phyloP scores from a whole-genome alignment of 345 rosid species.

The Kandelia obovata region DNA sequence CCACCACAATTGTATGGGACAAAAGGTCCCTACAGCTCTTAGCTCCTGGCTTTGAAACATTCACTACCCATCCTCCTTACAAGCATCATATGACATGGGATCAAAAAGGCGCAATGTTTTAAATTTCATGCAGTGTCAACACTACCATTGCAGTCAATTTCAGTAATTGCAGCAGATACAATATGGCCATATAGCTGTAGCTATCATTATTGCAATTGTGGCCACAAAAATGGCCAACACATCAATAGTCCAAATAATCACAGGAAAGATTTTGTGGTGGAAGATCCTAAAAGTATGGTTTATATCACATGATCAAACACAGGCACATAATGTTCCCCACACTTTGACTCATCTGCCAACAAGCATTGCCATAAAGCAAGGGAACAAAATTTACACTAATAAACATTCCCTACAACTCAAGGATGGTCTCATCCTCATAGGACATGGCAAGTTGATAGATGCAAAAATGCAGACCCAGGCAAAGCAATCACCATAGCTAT shows the following conservation, averaged over 20 bases:
- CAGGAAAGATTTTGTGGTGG: background rate
- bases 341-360: conserved; percentile 9
- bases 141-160: no score
- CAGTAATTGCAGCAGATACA: no score
- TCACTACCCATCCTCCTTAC: no score
- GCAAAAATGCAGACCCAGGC: conserved; percentile 9
- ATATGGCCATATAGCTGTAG: no score
- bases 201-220: no score
- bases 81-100: no score
- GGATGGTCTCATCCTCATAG: background rate
- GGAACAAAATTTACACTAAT: background rate
- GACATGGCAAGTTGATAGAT: background rate
- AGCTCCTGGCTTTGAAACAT: no score
- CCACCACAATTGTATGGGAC: no score
- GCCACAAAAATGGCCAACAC: background rate
- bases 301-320: background rate
- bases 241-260: background rate
- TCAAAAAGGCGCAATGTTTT: no score
- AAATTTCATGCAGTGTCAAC: no score
- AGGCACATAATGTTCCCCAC: background rate
- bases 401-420: conserved; percentile 2
- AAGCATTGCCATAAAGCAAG: background rate
- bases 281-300: background rate
- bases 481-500: background rate
- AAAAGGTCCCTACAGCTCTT: no score